phyloP scores from a whole-genome alignment of 2,329 filamentous ascomycete genomes.

The Fusarium sp. region DNA sequence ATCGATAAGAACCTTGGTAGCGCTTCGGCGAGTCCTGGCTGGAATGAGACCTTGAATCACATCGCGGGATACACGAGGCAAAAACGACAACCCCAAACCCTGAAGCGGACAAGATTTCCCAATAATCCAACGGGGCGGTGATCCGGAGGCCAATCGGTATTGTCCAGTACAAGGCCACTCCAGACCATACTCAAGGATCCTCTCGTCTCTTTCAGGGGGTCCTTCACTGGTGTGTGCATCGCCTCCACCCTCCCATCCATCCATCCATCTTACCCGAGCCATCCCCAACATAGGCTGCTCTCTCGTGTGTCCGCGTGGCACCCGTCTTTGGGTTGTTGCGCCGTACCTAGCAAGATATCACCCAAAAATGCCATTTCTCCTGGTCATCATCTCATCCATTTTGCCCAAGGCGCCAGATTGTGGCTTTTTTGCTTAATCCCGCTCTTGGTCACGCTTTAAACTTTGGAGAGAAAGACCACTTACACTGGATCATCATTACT shows the following conservation, averaged over 20 bases:
- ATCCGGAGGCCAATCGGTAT: constrained; percentile 31
- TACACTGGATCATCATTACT: constrained; percentile 22
- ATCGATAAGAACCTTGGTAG: constrained; percentile 26
- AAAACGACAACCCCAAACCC: constrained; percentile 2
- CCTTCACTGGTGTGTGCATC: constrained; percentile 25
- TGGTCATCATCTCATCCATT: background rate
- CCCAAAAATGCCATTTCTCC: background rate
- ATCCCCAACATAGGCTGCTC: constrained; percentile 27
- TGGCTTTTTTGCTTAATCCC: constrained; percentile 1
- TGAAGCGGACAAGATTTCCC: constrained; percentile 19
- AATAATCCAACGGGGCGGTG: constrained; percentile 31
- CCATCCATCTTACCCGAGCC: constrained; percentile 28
- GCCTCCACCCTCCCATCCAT: constrained; percentile 24
- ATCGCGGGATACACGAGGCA: constrained; percentile 30
- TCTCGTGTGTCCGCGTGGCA: constrained; percentile 38
- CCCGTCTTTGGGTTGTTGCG: constrained; percentile 9
- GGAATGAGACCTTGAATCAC: constrained; percentile 30
- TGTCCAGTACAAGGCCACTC: background rate
- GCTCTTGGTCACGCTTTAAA: background rate
- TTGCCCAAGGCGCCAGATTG: background rate
- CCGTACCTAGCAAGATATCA: background rate
- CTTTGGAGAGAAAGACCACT: background rate
- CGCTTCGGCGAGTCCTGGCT: constrained; percentile 24
- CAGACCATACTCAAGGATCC: constrained; percentile 2
- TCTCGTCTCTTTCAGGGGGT: constrained; percentile 29